Evolutionary conservation across 257 asterid genomes (phyloP), one percentile per base, ranked within the genome.

Genomic region (Linaria vulgaris): DNA sequence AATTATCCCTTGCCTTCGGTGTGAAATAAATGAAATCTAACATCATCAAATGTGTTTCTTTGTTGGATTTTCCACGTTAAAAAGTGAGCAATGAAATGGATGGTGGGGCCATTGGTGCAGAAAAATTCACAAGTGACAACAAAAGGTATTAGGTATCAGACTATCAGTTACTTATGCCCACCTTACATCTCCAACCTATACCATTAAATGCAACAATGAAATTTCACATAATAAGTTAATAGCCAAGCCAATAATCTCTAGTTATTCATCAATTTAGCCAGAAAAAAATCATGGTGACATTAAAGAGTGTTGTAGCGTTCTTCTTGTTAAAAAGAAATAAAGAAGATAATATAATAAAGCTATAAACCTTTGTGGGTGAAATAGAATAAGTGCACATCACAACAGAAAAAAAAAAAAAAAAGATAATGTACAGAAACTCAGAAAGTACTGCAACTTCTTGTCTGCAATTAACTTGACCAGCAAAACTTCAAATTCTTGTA

Each of bases 21-120:
- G 46, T 47, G 50, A 56, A 63, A 24, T 37, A 64, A 45, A 63
- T 56, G 61, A 57, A 38, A 47, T 62, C 69, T 19, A 70, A 63
- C 66, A 63, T 70, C 70, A 63, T 63, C 56, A 9, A 38, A 34
- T 1, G n/a, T 70, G 65, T 62, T 21, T 1, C 12, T 37, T 31
- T 37, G 52, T 21, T 56, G 50, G 25, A 67, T 67, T 67, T 67
- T 21, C 50, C 23, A 21, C 66, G 46, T 47, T 7, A 45, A 19
- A 66, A 56, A 14, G 49, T 53, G 47, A 12, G 39, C 17, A 27
- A 56, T 66, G 56, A 66, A 9, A 56, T 45, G 56, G 17, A 2
- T 67, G n/a, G 64, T 69, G 69, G 34, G 34, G 4, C 34, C 6
- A 2, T 27, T 2, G 34, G 69, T 49, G n/a, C 19, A 38, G 6